Conservation (phyloP, 1,284 basidiomycete genomes). For the Cystobasidiaceae sp. region DNA sequence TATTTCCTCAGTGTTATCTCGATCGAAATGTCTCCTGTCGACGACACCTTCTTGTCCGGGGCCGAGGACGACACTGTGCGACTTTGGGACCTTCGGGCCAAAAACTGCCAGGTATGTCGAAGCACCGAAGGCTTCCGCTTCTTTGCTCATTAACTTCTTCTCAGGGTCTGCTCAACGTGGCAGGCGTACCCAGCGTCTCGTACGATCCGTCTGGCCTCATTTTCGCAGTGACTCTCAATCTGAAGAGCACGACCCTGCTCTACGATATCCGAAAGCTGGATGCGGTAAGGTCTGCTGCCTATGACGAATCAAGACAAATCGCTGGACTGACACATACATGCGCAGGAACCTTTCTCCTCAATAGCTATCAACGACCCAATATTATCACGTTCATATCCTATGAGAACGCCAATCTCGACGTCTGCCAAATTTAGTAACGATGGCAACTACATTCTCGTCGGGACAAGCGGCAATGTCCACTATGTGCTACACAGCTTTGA, state of each 20-base stretch:
- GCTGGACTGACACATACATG: neutral
- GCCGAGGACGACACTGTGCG: slow-evolving; percentile 92
- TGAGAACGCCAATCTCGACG: slow-evolving; percentile 83
- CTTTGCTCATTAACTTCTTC: no score
- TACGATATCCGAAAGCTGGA: slow-evolving; percentile 88
- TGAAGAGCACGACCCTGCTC: slow-evolving; percentile 73
- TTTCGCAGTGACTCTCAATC: slow-evolving; percentile 87
- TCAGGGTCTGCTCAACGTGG: slow-evolving; percentile 53
- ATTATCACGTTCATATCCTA: slow-evolving; percentile 66
- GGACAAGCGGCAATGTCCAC: slow-evolving; percentile 86
- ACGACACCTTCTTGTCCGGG: slow-evolving; percentile 92
- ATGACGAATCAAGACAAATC: neutral
- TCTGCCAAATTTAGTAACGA: slow-evolving; percentile 84
- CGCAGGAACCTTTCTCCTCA: slow-evolving; percentile 70
- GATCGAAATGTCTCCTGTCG: slow-evolving; percentile 82
- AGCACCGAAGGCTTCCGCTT: neutral
- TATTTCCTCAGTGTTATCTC: slow-evolving; percentile 80
- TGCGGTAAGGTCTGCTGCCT: slow-evolving; percentile 51
- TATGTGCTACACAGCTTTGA: slow-evolving; percentile 87
- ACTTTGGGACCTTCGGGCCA: slow-evolving; percentile 86
- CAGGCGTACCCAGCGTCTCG: slow-evolving; percentile 69
- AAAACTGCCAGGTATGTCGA: slow-evolving; percentile 58
- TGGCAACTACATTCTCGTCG: slow-evolving; percentile 83
- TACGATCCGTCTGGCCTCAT: slow-evolving; percentile 86
- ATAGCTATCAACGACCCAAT: slow-evolving; percentile 76